Conservation (phyloP, 108 stramenopile genomes). For the Bacterosira constricta region DNA sequence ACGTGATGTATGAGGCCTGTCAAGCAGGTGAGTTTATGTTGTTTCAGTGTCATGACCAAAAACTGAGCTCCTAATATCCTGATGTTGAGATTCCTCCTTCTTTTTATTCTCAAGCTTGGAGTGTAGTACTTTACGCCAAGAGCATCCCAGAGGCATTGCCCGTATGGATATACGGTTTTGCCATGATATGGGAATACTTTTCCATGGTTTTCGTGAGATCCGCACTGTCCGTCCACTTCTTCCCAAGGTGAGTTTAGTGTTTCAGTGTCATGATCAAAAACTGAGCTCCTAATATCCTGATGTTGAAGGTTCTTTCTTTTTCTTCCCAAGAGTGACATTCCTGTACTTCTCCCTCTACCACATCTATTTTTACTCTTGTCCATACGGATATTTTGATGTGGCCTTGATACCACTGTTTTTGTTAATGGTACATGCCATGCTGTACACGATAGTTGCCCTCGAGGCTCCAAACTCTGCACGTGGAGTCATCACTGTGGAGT, state of each 20-base stretch:
- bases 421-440: slow-evolving; percentile 58
- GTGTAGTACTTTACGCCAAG: slow-evolving; percentile 64
- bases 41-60: not conserved
- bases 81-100: no score
- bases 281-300: not conserved
- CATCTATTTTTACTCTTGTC: slow-evolving; percentile 68
- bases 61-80: not conserved
- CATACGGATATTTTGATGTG: slow-evolving; percentile 68
- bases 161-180: slow-evolving; percentile 62
- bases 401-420: slow-evolving; percentile 52
- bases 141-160: slow-evolving; percentile 58
- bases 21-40: slow-evolving; percentile 40
- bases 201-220: slow-evolving; percentile 60
- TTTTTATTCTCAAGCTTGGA: slow-evolving; percentile 59
- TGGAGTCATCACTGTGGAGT: slow-evolving; percentile 56
- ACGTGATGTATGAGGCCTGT: slow-evolving; percentile 73
- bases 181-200: slow-evolving; percentile 79
- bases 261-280: not conserved
- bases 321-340: slow-evolving; percentile 36
- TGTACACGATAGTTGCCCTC: slow-evolving; percentile 59
- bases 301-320: no score
- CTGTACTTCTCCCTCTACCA: slow-evolving; percentile 67
- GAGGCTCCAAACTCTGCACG: slow-evolving; percentile 60
- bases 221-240: slow-evolving; percentile 52
- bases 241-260: slow-evolving; percentile 57